Conservation (phyloP, 139 green algal species). For the Tetradesmus lagerheimii region DNA sequence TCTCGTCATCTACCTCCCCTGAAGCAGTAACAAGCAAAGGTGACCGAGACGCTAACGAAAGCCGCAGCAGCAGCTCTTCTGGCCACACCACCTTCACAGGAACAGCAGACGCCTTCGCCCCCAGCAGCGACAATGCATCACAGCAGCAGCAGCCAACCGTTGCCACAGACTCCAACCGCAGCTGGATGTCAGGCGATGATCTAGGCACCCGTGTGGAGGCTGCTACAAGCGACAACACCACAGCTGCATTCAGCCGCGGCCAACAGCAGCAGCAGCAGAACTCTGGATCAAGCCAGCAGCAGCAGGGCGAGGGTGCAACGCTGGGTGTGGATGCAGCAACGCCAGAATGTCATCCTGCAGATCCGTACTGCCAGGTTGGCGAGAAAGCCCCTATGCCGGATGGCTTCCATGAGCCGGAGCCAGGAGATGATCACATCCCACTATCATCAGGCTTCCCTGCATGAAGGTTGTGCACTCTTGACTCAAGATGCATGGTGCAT, state of each 20-base stretch:
- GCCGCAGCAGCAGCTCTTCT: background rate
- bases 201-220: background rate
- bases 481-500: no score
- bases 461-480: background rate
- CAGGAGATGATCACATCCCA: slow-evolving; percentile 7
- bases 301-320: background rate
- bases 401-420: slow-evolving; percentile 9
- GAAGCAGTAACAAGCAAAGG: background rate
- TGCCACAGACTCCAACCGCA: background rate
- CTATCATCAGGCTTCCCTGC: slow-evolving; percentile 28
- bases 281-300: no score
- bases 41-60: background rate
- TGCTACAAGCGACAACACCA: background rate
- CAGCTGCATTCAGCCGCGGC: background rate
- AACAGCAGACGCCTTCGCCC: background rate
- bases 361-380: slow-evolving; percentile 8
- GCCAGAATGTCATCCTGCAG: background rate
- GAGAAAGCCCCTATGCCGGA: slow-evolving; percentile 1
- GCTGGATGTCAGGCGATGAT: background rate
- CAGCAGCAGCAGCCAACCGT: background rate
- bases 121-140: background rate
- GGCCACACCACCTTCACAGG: background rate
- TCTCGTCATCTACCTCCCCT: background rate
- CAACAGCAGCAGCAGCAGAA: background rate
- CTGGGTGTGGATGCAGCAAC: background rate